Evolutionary conservation across 2,329 filamentous ascomycete genomes (phyloP).

Genomic region (Ophiostoma populinum): DNA sequence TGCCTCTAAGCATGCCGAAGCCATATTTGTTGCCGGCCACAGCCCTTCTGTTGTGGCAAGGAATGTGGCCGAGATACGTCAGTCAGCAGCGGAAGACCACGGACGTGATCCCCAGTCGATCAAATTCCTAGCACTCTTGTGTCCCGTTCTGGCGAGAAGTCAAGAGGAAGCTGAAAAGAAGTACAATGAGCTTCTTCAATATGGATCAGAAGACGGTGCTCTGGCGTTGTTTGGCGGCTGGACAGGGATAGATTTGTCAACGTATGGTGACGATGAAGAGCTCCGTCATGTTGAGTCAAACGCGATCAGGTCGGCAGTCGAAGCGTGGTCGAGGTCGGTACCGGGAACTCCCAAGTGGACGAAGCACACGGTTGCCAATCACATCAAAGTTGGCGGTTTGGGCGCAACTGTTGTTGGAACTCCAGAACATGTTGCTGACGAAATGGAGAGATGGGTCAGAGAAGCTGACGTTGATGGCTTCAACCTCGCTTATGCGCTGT

Average conservation of each 20-base stretch:
- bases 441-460: conserved; percentile 46
- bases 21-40: conserved; percentile 12
- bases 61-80: conserved; percentile 8
- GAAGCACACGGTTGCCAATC: conserved; percentile 49
- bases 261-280: conserved; percentile 22
- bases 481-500: conserved; percentile 33
- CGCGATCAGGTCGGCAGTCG: conserved; percentile 17
- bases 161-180: conserved; percentile 12
- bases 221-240: conserved; percentile 14
- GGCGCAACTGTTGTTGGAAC: conserved; percentile 36
- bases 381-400: conserved; percentile 11
- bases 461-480: conserved; percentile 61
- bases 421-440: conserved; percentile 46
- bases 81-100: conserved; percentile 14
- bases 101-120: conserved; percentile 11
- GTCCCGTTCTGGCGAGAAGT: conserved; percentile 10
- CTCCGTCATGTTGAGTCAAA: conserved; percentile 22
- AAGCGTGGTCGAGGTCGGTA: conserved; percentile 9
- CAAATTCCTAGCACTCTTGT: conserved; percentile 12
- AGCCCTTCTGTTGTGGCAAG: conserved; percentile 6
- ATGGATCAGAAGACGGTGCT: conserved; percentile 10
- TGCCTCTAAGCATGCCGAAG: conserved; percentile 13
- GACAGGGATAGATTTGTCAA: conserved; percentile 14
- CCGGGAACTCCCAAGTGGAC: conserved; percentile 43
- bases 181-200: conserved; percentile 17